A percentile compares a stretch with the other conserved stretches of the same genome.
Evolutionary conservation across 2,329 filamentous ascomycete genomes (phyloP).

Genomic region (Fusarium piperis): DNA sequence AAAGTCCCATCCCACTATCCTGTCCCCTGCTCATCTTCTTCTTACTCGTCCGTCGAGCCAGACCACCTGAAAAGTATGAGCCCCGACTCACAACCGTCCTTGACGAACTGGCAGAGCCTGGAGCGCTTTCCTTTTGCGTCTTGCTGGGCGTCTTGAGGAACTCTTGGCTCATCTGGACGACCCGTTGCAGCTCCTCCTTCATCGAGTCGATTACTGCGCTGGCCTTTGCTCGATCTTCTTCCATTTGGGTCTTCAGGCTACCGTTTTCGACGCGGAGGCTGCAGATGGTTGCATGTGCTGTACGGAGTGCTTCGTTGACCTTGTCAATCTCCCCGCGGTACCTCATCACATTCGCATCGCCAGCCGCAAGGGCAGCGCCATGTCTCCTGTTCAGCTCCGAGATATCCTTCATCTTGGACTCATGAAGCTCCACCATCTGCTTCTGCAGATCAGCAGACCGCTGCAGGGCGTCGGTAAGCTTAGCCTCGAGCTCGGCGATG

Average conservation of each 20-base stretch:
- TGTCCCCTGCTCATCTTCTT: slow-evolving; percentile 57
- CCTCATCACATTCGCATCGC: slow-evolving; percentile 61
- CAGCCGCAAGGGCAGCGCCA: slow-evolving; percentile 58
- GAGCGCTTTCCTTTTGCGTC: background rate
- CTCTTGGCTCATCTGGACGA: slow-evolving; percentile 57
- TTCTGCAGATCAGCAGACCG: slow-evolving; percentile 51
- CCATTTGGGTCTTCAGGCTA: slow-evolving; percentile 48
- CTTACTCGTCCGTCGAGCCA: slow-evolving; percentile 43
- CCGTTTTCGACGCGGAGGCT: slow-evolving; percentile 58
- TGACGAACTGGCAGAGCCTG: slow-evolving; percentile 2
- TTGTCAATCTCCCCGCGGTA: slow-evolving; percentile 60
- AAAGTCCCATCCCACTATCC: slow-evolving; percentile 65
- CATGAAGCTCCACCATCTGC: slow-evolving; percentile 52
- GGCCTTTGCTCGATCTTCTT: slow-evolving; percentile 52
- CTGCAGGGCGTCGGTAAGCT: slow-evolving; percentile 54
- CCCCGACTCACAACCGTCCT: slow-evolving; percentile 24
- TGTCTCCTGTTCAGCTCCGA: slow-evolving; percentile 52
- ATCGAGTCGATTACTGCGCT: slow-evolving; percentile 59
- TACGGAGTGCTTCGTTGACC: slow-evolving; percentile 56
- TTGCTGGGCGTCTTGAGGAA: slow-evolving; percentile 51
- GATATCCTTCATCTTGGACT: slow-evolving; percentile 47
- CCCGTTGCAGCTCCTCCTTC: slow-evolving; percentile 61
- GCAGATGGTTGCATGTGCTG: slow-evolving; percentile 58
- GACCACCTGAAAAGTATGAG: slow-evolving; percentile 39
- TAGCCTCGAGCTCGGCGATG: slow-evolving; percentile 55